These are phyloP conservation scores for Gloeopeniophorella convolvens DNA, from an alignment of 768 basidiomycete species.

Conservation along the genomic window DNA sequence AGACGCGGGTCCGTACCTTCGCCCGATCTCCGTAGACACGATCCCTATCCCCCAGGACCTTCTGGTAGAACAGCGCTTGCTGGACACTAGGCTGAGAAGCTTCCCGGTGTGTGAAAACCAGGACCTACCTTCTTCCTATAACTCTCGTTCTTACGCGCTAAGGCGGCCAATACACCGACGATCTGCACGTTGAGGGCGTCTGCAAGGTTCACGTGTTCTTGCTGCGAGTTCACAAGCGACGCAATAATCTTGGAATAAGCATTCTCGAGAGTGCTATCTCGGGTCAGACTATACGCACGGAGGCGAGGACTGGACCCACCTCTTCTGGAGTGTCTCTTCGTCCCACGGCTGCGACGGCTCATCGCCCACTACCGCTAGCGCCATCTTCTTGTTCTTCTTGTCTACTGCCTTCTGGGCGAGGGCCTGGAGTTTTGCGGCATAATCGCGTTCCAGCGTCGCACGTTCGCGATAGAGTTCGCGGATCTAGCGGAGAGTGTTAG, in stretches of 20 bases:
- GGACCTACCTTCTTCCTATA: conserved; percentile 56
- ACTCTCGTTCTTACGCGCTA: conserved; percentile 60
- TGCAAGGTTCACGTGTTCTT: conserved; percentile 64
- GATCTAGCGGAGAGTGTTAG: conserved; percentile 39
- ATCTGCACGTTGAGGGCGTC: conserved; percentile 55
- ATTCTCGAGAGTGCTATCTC: conserved; percentile 58
- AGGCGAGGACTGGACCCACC: conserved; percentile 31
- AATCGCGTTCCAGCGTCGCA: conserved; percentile 68
- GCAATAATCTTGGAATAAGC: conserved; percentile 64
- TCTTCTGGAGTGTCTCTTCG: conserved; percentile 45
- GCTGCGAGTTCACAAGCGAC: conserved; percentile 52
- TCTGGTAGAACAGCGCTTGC: conserved; percentile 69
- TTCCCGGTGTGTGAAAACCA: conserved; percentile 1
- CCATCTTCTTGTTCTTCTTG: conserved; percentile 56
- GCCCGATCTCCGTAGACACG: conserved; percentile 56
- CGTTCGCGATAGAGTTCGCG: conserved; percentile 67
- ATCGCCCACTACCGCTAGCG: conserved; percentile 52
- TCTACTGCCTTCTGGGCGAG: conserved; percentile 64
- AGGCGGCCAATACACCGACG: conserved; percentile 50
- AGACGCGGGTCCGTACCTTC: conserved; percentile 45
- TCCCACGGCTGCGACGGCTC: conserved; percentile 61
- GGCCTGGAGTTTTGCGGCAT: conserved; percentile 61
- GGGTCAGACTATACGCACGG: not conserved
- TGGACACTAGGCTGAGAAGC: conserved; percentile 25
- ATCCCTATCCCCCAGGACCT: conserved; percentile 64